Conservation (phyloP, 176 grass and related monocot genomes). For the Pharus latifolius region DNA sequence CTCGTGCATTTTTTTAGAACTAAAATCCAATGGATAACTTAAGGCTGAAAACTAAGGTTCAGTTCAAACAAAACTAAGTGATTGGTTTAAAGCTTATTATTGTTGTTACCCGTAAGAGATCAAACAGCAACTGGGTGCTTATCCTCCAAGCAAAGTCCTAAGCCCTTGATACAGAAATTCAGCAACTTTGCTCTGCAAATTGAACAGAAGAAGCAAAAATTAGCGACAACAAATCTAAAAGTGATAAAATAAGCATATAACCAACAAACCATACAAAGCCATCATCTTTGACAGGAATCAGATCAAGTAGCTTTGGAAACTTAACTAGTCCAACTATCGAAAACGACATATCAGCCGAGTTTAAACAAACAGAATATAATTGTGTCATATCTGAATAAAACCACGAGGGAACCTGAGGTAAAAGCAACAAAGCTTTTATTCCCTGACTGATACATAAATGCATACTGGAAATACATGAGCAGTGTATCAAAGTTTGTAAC, state of each 20-base stretch:
- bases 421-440: background rate
- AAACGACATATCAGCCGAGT: background rate
- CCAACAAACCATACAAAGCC: background rate
- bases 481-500: background rate
- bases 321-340: background rate
- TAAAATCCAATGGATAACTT: no score
- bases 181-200: slow-evolving; percentile 8
- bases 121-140: background rate
- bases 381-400: background rate
- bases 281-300: background rate
- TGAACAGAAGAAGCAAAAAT: slow-evolving; percentile 5
- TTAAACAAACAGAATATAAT: background rate
- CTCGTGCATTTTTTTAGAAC: no score
- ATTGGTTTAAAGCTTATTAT: no score
- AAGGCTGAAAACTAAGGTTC: no score
- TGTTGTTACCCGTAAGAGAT: slow-evolving; percentile 17
- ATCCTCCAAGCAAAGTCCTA: background rate
- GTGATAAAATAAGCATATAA: background rate
- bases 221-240: background rate
- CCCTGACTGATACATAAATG: background rate
- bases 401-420: background rate
- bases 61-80: no score
- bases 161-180: background rate
- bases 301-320: background rate
- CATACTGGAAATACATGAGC: background rate